phyloP scores from a whole-genome alignment of 2,329 filamentous ascomycete genomes.

The Xylariaceae sp. region DNA sequence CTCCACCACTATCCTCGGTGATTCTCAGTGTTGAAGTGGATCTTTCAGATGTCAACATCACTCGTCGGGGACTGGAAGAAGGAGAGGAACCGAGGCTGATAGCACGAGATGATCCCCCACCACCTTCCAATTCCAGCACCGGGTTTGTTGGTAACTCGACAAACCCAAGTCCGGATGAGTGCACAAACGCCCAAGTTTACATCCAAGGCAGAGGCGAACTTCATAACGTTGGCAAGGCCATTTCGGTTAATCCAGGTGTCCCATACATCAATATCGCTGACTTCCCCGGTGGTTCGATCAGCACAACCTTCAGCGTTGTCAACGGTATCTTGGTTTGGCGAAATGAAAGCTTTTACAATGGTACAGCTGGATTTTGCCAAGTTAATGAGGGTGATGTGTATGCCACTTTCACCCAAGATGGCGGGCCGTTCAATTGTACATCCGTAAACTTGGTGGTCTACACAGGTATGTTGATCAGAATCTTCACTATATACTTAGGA shows the following conservation, averaged over 20 bases:
- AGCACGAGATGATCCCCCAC: not conserved
- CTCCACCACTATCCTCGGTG: not conserved
- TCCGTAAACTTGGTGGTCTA: slow-evolving; percentile 21
- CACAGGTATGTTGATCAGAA: slow-evolving; percentile 12
- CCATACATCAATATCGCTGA: slow-evolving; percentile 17
- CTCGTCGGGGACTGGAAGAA: not conserved
- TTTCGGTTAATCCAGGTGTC: slow-evolving; percentile 21
- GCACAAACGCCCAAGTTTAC: slow-evolving; percentile 20
- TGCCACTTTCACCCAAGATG: slow-evolving; percentile 18
- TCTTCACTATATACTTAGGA: no score
- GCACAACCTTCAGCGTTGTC: slow-evolving; percentile 10
- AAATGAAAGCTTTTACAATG: slow-evolving; percentile 20
- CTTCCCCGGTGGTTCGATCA: slow-evolving; percentile 11
- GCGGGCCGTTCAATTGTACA: slow-evolving; percentile 11
- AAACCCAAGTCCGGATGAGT: slow-evolving; percentile 8
- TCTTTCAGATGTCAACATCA: not conserved
- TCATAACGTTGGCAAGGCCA: slow-evolving; percentile 1
- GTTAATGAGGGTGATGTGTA: slow-evolving; percentile 10
- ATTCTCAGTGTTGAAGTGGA: slow-evolving; percentile 4
- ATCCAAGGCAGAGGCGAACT: slow-evolving; percentile 12
- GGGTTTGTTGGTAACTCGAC: slow-evolving; percentile 18
- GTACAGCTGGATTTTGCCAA: slow-evolving; percentile 22
- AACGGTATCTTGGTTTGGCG: slow-evolving; percentile 21
- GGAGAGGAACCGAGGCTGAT: not conserved
- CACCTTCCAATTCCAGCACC: slow-evolving; percentile 1